Evolutionary conservation across 495 filamentous ascomycete genomes (phyloP).

Genomic region (Stereocaulon alpinum): DNA sequence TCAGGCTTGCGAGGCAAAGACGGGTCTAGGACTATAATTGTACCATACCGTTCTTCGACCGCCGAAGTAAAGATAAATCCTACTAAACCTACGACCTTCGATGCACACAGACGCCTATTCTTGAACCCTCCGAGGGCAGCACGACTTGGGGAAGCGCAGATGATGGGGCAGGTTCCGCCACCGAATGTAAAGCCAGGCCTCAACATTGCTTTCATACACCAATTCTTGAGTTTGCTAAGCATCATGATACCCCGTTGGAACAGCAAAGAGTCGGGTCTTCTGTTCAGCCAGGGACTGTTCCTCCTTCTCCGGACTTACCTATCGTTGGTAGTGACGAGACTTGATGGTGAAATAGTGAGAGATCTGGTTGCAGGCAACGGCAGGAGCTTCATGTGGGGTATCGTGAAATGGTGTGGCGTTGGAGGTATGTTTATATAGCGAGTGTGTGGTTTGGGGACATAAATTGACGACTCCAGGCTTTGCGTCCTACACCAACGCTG

Average conservation of each 20-base stretch:
- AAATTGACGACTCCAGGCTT: slow-evolving; percentile 42
- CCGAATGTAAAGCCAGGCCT: slow-evolving; percentile 82
- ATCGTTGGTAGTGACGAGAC: slow-evolving; percentile 78
- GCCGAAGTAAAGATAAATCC: slow-evolving; percentile 85
- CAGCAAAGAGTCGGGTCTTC: slow-evolving; percentile 84
- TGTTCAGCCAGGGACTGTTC: slow-evolving; percentile 63
- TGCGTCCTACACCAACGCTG: slow-evolving; percentile 86
- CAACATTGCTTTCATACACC: slow-evolving; percentile 96
- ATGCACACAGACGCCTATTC: slow-evolving; percentile 89
- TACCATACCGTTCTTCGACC: slow-evolving; percentile 74
- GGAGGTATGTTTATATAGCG: slow-evolving; percentile 29
- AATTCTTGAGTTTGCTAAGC: slow-evolving; percentile 87
- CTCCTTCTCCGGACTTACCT: slow-evolving; percentile 83
- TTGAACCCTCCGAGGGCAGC: slow-evolving; percentile 78
- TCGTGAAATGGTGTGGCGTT: slow-evolving; percentile 72
- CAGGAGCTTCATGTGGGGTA: slow-evolving; percentile 74
- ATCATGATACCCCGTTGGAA: slow-evolving; percentile 96
- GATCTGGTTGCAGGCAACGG: slow-evolving; percentile 94
- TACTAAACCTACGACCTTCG: slow-evolving; percentile 91
- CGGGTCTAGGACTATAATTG: slow-evolving; percentile 86
- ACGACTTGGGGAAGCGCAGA: slow-evolving; percentile 58
- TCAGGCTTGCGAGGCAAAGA: slow-evolving; percentile 88
- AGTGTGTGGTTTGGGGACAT: background rate
- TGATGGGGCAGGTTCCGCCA: slow-evolving; percentile 59
- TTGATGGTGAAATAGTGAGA: slow-evolving; percentile 93